Evolutionary conservation across 2,329 filamentous ascomycete genomes (phyloP), one percentile per base, ranked within the genome.

Genomic region (Fulvia fulva): DNA sequence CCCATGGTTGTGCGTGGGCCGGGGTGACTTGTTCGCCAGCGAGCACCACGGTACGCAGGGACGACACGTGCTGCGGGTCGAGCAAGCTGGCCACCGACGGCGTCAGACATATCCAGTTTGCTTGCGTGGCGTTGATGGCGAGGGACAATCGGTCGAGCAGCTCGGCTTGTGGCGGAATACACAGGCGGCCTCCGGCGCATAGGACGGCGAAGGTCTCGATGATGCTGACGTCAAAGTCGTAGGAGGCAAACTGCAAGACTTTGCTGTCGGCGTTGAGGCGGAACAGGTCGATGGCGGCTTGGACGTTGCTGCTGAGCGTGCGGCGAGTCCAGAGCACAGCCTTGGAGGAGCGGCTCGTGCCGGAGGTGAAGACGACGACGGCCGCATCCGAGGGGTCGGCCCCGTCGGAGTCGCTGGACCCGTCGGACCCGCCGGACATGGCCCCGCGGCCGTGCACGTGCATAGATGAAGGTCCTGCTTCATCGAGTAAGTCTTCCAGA

Each of bases 1-100:
- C 2, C 28, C 57, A 58, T 43, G 28, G 28, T 8, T 37, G 26
- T 25, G 53, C 19, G 7, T 19, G 14, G 12, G 22, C 28, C n/a
- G 21, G 46, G 3, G 19, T 58, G 4, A 61, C 37, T 8, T 53
- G 44, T 44, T 61, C 59, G 9, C 59, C 59, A 5, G 55, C 56
- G 28, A 58, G 41, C 3, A 57, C 55, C 16, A 57, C 6, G 11
- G 55, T 57, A 1, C 30, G 16, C 1, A 57, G 21, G 19, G 3
- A 70, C 66, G 64, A 74, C 70, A 44, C 72, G 72, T 57, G 79
- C 75, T 19, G 76, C 75, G 75, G 74, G 16, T 76, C 71, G 1
- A 81, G 55, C 0, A 76, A 73, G 16, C 73, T 73, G 0, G 82
- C 80, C 16, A 87, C 76, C 0, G 82, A 76, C 1, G 83, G 81